phyloP scores from a whole-genome alignment of 208 protist species.

The Leishmania tropica region DNA sequence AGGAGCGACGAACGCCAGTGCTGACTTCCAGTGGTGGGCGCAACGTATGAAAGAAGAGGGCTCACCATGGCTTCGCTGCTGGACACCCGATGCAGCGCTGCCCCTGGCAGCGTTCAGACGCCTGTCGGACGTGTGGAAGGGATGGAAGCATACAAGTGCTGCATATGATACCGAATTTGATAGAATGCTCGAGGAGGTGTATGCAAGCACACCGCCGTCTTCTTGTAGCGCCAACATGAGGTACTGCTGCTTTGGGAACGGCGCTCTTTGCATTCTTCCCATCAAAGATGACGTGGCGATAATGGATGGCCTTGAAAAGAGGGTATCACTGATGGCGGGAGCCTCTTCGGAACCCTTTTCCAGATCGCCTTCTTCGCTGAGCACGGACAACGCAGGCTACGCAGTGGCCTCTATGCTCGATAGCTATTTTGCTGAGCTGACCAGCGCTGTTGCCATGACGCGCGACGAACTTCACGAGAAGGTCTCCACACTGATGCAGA shows the following conservation, averaged over 20 bases:
- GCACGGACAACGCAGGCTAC: background rate
- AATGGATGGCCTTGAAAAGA: background rate
- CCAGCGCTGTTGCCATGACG: background rate
- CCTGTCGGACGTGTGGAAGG: constrained; percentile 15
- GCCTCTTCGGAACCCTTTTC: background rate
- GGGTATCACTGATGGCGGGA: background rate
- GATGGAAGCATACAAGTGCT: constrained; percentile 11
- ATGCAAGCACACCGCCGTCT: background rate
- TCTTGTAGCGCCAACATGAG: background rate
- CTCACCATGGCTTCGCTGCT: constrained; percentile 1
- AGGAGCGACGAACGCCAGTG: background rate
- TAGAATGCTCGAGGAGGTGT: constrained; percentile 1
- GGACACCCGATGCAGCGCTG: constrained; percentile 21
- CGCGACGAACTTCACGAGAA: background rate
- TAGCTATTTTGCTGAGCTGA: constrained; percentile 6
- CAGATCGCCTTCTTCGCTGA: background rate
- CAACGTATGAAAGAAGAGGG: background rate
- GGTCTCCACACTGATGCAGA: background rate
- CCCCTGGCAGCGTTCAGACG: background rate
- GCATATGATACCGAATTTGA: constrained; percentile 5
- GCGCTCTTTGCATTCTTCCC: constrained; percentile 1
- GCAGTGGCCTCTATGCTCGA: background rate
- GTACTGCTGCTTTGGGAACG: constrained; percentile 28
- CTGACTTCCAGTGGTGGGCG: constrained; percentile 4
- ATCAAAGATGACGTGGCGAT: background rate